A percentile compares a stretch with the other conserved stretches of the same genome.
phyloP scores from a whole-genome alignment of 768 basidiomycete genomes.

The Suillus occidentalis region DNA sequence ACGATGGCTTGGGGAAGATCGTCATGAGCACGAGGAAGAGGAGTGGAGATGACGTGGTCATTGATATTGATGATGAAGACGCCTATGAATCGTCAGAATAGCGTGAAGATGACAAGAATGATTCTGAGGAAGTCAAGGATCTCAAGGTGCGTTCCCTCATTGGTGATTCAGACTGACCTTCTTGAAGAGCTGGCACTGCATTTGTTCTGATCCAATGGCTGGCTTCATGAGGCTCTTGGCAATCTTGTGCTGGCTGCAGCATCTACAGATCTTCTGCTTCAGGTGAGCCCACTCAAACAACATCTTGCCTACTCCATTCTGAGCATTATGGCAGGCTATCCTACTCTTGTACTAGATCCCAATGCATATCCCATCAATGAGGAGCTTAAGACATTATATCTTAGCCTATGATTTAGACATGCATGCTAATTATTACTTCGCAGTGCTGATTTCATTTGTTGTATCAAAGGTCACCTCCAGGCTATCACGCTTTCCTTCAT shows the following conservation, averaged over 20 bases:
- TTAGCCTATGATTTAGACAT: background rate
- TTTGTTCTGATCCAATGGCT: too few relatives aligned
- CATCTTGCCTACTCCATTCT: too few relatives aligned
- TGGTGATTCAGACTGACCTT: too few relatives aligned
- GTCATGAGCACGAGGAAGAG: too few relatives aligned
- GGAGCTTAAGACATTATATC: background rate
- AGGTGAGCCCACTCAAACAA: too few relatives aligned
- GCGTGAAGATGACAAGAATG: constrained; percentile 59
- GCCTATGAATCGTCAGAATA: constrained; percentile 45
- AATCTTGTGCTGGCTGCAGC: too few relatives aligned
- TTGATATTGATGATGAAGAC: constrained; percentile 52
- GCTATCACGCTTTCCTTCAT: background rate
- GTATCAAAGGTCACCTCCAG: background rate
- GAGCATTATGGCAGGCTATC: background rate
- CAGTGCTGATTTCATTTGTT: background rate
- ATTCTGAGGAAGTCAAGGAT: constrained; percentile 71
- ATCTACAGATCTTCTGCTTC: too few relatives aligned
- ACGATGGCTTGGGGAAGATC: too few relatives aligned
- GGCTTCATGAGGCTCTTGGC: too few relatives aligned
- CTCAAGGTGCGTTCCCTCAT: constrained; percentile 59
- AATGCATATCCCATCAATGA: background rate
- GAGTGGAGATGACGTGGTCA: constrained; percentile 43
- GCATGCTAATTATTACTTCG: background rate
- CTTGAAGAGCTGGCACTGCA: too few relatives aligned
- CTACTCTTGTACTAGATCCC: background rate